A percentile compares a stretch with the other conserved stretches of the same genome.
Conservation (phyloP, 495 filamentous ascomycete species). For the Filosporella fistucella region DNA sequence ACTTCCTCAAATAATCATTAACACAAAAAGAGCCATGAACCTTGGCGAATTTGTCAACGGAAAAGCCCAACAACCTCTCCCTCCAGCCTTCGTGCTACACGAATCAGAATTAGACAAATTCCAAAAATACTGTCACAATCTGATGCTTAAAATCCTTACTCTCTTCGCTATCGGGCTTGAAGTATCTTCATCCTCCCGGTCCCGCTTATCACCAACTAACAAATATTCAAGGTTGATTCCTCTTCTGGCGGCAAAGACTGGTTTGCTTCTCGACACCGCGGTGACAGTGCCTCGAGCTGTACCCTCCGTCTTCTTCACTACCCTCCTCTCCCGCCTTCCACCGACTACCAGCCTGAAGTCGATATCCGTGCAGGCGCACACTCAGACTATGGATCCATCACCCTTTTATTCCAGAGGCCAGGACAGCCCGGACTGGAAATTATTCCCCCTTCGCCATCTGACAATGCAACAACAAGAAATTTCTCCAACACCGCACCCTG, state of each 20-base stretch:
- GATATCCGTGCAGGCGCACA: constrained; percentile 77
- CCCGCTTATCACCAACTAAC: not conserved
- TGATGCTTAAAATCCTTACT: constrained; percentile 66
- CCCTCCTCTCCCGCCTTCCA: constrained; percentile 45
- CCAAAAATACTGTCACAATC: constrained; percentile 60
- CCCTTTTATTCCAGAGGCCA: constrained; percentile 79
- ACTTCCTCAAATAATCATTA: too few species aligned
- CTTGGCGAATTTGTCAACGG: constrained; percentile 70
- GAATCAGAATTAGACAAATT: constrained; percentile 62
- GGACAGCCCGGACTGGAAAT: constrained; percentile 88
- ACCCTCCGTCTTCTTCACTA: constrained; percentile 83
- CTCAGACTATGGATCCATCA: constrained; percentile 85
- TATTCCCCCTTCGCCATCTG: constrained; percentile 40
- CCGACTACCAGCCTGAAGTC: constrained; percentile 41
- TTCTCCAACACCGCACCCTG: constrained; percentile 31
- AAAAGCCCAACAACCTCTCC: constrained; percentile 78
- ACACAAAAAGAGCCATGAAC: constrained; percentile 72
- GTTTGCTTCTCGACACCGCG: constrained; percentile 66
- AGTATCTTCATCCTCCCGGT: constrained; percentile 3
- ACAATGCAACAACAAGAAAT: not conserved
- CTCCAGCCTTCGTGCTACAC: constrained; percentile 53
- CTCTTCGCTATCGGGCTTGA: constrained; percentile 74
- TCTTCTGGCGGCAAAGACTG: constrained; percentile 50
- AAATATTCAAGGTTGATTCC: constrained; percentile 28
- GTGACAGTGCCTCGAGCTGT: constrained; percentile 57